phyloP scores from a whole-genome alignment of 257 asterid genomes.

The Penstemon newberryi region DNA sequence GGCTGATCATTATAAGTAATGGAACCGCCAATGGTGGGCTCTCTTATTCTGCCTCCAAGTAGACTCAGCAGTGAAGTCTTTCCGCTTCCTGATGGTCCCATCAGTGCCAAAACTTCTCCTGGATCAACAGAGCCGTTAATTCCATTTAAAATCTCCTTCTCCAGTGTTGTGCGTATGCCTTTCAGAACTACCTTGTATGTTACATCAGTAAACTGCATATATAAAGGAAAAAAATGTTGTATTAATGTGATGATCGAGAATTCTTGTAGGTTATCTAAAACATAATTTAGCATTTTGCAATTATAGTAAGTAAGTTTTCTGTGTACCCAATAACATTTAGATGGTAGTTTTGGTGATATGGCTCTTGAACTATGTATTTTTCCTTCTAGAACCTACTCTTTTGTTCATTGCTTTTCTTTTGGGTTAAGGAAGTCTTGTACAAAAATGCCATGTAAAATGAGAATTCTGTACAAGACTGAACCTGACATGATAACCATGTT shows the following conservation, averaged over 20 bases:
- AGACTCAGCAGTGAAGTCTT: conserved; percentile 83
- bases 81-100: conserved; percentile 99
- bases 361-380: conserved; percentile 3
- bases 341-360: background rate
- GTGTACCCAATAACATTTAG: background rate
- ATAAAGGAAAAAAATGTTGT: background rate
- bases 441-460: conserved; percentile 58
- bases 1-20: conserved; percentile 79
- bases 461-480: conserved; percentile 87
- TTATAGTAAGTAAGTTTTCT: conserved; percentile 26
- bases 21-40: conserved; percentile 53
- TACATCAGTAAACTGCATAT: conserved; percentile 81
- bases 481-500: conserved; percentile 65
- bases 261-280: background rate
- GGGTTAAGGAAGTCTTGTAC: conserved; percentile 64
- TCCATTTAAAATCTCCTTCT: conserved; percentile 78
- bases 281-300: conserved; percentile 1
- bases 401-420: background rate
- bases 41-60: conserved; percentile 76
- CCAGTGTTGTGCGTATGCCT: conserved; percentile 31
- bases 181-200: conserved; percentile 74
- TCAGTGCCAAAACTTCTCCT: conserved; percentile 89
- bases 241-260: background rate
- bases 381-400: background rate
- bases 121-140: conserved; percentile 83